Evolutionary conservation across 1,284 basidiomycete species (phyloP).

Genomic region (Leccinum solheimii): DNA sequence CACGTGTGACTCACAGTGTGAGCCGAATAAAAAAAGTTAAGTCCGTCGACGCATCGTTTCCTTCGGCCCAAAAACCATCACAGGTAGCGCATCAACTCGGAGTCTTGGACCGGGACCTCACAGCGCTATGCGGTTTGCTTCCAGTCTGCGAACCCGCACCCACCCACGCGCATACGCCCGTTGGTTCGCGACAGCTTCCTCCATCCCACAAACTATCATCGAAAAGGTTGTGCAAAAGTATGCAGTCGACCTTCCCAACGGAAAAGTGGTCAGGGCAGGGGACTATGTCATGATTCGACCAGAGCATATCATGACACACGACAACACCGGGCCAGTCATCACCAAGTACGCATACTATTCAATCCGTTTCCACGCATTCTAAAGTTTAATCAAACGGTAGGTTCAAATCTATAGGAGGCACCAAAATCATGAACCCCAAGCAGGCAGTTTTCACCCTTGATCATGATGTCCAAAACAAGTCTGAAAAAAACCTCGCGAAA

Average conservation of each 20-base stretch:
- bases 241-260: constrained; percentile 81
- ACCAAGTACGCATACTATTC: constrained; percentile 65
- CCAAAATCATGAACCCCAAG: constrained; percentile 75
- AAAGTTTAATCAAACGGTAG: constrained; percentile 41
- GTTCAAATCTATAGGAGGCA: constrained; percentile 95
- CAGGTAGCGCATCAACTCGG: neutral
- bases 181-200: constrained; percentile 39
- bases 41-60: neutral
- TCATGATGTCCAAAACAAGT: constrained; percentile 98
- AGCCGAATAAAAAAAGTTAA: neutral
- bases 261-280: constrained; percentile 83
- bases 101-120: neutral
- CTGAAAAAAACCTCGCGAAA: constrained; percentile 90
- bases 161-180: constrained; percentile 18
- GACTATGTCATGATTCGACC: constrained; percentile 99
- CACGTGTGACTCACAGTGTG: neutral
- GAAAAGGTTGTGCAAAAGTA: constrained; percentile 99
- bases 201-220: constrained; percentile 83
- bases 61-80: neutral
- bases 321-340: constrained; percentile 98
- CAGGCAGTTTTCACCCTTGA: constrained; percentile 97
- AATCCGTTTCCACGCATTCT: neutral
- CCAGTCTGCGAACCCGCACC: constrained; percentile 7
- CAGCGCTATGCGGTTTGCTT: constrained; percentile 13
- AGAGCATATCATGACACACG: constrained; percentile 97